A percentile compares a stretch with the other conserved stretches of the same genome.
phyloP scores from a whole-genome alignment of 1,139 yeast species.

The Schwanniomyces etchellsii region DNA sequence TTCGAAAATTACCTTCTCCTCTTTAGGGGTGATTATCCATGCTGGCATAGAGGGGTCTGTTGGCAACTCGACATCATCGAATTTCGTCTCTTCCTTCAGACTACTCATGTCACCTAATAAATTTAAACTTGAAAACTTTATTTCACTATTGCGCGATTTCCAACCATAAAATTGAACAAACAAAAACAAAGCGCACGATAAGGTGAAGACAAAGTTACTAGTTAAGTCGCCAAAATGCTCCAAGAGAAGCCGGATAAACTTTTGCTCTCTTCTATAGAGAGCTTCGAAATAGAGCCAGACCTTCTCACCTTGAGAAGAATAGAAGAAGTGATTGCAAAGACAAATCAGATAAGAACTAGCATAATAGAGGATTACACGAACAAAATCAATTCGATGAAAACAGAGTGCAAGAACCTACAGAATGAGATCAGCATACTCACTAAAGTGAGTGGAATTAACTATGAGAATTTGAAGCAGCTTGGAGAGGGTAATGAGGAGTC shows the following conservation, averaged over 20 bases:
- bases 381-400: constrained; percentile 17
- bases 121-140: background rate
- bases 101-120: constrained; percentile 8
- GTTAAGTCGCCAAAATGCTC: constrained; percentile 12
- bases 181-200: background rate
- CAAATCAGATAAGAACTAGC: constrained; percentile 20
- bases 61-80: constrained; percentile 36
- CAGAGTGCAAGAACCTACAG: constrained; percentile 12
- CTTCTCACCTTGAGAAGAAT: constrained; percentile 44
- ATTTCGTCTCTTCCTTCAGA: constrained; percentile 24
- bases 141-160: background rate
- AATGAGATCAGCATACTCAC: constrained; percentile 20
- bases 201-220: background rate
- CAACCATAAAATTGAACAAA: background rate
- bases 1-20: constrained; percentile 74
- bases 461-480: constrained; percentile 9
- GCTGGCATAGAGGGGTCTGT: constrained; percentile 54
- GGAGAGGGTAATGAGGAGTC: constrained; percentile 5
- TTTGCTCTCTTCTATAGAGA: constrained; percentile 36
- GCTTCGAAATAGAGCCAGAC: constrained; percentile 51
- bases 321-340: constrained; percentile 28
- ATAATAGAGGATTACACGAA: constrained; percentile 17
- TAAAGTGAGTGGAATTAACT: constrained; percentile 14
- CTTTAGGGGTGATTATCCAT: constrained; percentile 84
- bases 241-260: constrained; percentile 33